A percentile compares a stretch with the other conserved stretches of the same genome.
Conservation (phyloP, 345 rosid species). For the Ricinus communis region DNA sequence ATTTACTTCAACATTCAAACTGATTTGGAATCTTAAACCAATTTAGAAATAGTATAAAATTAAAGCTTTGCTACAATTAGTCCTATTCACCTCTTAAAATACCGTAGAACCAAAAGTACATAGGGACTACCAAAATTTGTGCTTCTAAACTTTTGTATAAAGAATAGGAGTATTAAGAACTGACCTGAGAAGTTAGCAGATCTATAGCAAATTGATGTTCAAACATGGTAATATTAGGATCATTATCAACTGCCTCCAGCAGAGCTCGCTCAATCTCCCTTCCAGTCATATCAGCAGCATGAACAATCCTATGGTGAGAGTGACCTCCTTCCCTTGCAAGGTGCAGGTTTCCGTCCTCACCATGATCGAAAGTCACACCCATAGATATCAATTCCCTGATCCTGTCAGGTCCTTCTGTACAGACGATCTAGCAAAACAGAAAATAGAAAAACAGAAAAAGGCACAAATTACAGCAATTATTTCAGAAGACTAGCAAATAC, state of each 20-base stretch:
- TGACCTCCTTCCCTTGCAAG: constrained; percentile 98
- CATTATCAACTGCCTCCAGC: constrained; percentile 68
- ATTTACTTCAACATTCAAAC: constrained; percentile 13
- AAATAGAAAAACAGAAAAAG: background rate
- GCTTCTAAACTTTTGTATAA: background rate
- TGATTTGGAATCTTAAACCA: background rate
- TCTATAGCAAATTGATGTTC: constrained; percentile 91
- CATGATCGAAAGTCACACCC: constrained; percentile 94
- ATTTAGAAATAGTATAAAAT: background rate
- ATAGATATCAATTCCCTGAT: constrained; percentile 84
- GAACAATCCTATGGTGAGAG: constrained; percentile 89
- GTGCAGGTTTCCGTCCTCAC: constrained; percentile 94
- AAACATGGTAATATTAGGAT: constrained; percentile 76
- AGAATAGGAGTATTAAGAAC: constrained; percentile 7
- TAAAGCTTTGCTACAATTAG: constrained; percentile 1
- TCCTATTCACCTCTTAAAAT: background rate
- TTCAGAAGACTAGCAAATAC: background rate
- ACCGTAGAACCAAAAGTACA: background rate
- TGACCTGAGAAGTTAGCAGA: constrained; percentile 86
- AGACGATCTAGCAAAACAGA: constrained; percentile 63
- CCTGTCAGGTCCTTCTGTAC: constrained; percentile 97
- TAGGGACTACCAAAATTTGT: background rate
- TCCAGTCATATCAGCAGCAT: constrained; percentile 99
- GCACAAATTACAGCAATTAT: background rate
- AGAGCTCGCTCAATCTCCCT: constrained; percentile 96